A percentile compares a stretch with the other conserved stretches of the same genome.
Evolutionary conservation across 2,329 filamentous ascomycete species (phyloP).

Genomic region (Calonectria leucothoes): DNA sequence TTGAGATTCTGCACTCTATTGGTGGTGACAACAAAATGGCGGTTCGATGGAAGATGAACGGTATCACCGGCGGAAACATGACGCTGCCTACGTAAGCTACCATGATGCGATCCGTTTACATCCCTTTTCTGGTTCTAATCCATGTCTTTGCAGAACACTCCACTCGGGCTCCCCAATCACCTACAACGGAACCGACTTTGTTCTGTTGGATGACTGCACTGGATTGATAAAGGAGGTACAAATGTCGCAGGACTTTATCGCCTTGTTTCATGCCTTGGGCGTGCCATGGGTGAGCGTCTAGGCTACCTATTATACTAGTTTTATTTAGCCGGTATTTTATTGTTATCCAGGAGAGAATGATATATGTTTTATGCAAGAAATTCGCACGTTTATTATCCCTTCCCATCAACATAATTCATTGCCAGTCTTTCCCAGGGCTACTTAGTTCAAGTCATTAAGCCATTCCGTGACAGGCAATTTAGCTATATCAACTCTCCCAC

Average conservation of each 20-base stretch:
- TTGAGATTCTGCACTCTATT: not conserved
- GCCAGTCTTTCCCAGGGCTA: too few relatives aligned
- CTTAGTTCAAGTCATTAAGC: too few relatives aligned
- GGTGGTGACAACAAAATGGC: not conserved
- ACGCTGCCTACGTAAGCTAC: slow-evolving; percentile 2
- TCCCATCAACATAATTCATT: too few relatives aligned
- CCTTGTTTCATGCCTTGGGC: slow-evolving; percentile 12
- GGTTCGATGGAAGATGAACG: slow-evolving; percentile 14
- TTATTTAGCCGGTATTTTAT: not conserved
- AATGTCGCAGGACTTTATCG: slow-evolving; percentile 17
- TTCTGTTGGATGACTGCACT: slow-evolving; percentile 12
- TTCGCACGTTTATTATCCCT: too few relatives aligned
- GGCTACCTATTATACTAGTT: not conserved
- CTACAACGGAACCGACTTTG: slow-evolving; percentile 12
- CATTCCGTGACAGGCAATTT: too few relatives aligned
- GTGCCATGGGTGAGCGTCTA: not conserved
- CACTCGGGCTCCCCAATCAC: not conserved
- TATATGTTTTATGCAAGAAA: not conserved
- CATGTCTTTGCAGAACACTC: not conserved
- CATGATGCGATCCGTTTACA: not conserved
- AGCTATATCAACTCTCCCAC: not conserved
- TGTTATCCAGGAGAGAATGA: not conserved
- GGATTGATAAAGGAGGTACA: slow-evolving; percentile 13
- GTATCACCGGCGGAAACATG: slow-evolving; percentile 11
- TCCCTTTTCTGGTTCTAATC: not conserved